Percentiles rank a stretch among this genome's conserved stretches.
These are phyloP conservation scores for Aspergillus sojae DNA, from an alignment of 2,329 filamentous ascomycete genomes.

Conservation along the genomic window DNA sequence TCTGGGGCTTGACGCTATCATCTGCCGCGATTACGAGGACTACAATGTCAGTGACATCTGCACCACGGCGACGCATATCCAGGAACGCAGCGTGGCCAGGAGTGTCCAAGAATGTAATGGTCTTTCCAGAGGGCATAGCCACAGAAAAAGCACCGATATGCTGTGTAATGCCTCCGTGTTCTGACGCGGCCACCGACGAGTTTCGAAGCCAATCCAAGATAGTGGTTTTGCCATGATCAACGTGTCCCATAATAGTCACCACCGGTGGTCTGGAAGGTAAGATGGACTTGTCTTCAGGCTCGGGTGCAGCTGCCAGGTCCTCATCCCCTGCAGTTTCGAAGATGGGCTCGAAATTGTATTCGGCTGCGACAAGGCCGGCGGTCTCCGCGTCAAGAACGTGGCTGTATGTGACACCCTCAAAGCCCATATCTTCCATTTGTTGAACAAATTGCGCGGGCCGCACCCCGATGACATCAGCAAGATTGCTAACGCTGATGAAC, in stretches of 20 bases:
- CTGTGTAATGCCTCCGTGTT: constrained; percentile 96
- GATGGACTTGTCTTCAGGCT: constrained; percentile 66
- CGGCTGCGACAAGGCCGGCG: constrained; percentile 83
- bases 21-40: constrained; percentile 94
- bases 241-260: constrained; percentile 98
- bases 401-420: constrained; percentile 79
- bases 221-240: constrained; percentile 98
- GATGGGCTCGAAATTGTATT: constrained; percentile 88
- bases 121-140: constrained; percentile 78
- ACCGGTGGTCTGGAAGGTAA: constrained; percentile 83
- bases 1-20: constrained; percentile 97
- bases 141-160: constrained; percentile 98
- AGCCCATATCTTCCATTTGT: constrained; percentile 83
- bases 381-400: constrained; percentile 90
- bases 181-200: constrained; percentile 84
- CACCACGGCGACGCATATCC: constrained; percentile 92
- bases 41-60: constrained; percentile 95
- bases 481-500: constrained; percentile 83
- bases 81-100: constrained; percentile 95
- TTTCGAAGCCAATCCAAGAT: constrained; percentile 91
- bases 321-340: constrained; percentile 63
- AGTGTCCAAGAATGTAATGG: constrained; percentile 95
- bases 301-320: constrained; percentile 73
- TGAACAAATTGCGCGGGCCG: constrained; percentile 69
- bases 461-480: constrained; percentile 75